Evolutionary conservation across 805 yeast genomes (phyloP).

Genomic region (Lipomyces lipofer): DNA sequence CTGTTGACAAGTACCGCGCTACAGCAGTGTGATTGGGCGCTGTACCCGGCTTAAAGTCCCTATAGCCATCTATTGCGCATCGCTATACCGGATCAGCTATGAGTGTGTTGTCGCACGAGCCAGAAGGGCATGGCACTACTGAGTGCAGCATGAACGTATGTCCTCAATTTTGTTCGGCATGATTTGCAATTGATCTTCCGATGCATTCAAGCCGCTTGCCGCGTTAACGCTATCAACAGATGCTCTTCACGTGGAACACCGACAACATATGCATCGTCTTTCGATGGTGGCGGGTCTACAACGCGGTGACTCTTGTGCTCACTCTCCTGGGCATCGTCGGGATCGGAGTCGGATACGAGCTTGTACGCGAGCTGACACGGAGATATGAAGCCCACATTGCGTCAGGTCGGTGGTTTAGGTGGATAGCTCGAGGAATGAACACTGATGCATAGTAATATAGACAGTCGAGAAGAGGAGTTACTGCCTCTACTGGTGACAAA

Average conservation of each 20-base stretch:
- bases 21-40: too few species aligned
- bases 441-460: neutral
- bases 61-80: too few species aligned
- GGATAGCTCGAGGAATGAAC: too few species aligned
- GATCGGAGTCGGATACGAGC: constrained; percentile 29
- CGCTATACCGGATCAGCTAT: too few species aligned
- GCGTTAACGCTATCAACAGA: constrained; percentile 7
- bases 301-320: constrained; percentile 19
- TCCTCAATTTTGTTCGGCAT: neutral
- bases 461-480: constrained; percentile 7
- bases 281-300: constrained; percentile 28
- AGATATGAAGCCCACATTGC: constrained; percentile 22
- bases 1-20: too few species aligned
- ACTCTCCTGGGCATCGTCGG: constrained; percentile 31
- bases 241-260: constrained; percentile 31
- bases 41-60: too few species aligned
- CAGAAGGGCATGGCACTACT: constrained; percentile 1
- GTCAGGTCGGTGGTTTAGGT: neutral
- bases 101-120: too few species aligned
- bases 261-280: constrained; percentile 27
- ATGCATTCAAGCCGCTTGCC: neutral
- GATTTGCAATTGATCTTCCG: too few species aligned
- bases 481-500: constrained; percentile 18
- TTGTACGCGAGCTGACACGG: constrained; percentile 28
- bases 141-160: constrained; percentile 21